These are phyloP conservation scores for Starmerella bombicola DNA, from an alignment of 805 yeast species.

Conservation along the genomic window DNA sequence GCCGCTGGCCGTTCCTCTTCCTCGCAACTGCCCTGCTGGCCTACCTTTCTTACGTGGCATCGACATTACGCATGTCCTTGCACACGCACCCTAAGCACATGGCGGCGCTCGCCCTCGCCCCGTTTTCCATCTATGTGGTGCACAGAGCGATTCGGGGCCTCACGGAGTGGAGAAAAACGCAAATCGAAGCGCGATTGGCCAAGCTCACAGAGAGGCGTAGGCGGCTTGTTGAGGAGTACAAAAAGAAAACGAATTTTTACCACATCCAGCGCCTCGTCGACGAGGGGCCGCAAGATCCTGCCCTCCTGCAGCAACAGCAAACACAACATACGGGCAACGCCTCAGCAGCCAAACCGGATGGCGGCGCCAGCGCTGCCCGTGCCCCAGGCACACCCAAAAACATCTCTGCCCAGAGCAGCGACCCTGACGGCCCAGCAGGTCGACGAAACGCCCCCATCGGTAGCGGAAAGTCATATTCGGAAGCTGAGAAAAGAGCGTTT, in stretches of 20 bases:
- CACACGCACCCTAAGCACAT: not conserved
- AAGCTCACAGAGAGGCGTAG: conserved; percentile 37
- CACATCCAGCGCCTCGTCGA: conserved; percentile 61
- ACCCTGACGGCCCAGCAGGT: conserved; percentile 26
- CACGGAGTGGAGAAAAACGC: conserved; percentile 20
- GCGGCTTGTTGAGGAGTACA: conserved; percentile 51
- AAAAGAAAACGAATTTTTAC: conserved; percentile 59
- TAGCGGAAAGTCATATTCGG: not conserved
- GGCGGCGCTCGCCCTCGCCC: conserved; percentile 1
- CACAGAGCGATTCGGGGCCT: conserved; percentile 13
- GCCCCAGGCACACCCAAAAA: not conserved
- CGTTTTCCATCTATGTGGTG: not conserved
- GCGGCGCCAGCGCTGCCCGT: not conserved
- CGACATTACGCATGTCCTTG: not conserved
- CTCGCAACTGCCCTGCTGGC: conserved; percentile 26
- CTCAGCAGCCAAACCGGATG: not conserved
- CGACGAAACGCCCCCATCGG: not conserved
- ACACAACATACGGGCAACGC: not conserved
- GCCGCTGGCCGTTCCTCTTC: conserved; percentile 26
- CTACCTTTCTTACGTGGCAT: conserved; percentile 22
- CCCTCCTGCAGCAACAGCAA: not conserved
- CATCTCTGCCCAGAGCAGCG: not conserved
- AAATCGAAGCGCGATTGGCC: conserved; percentile 26
- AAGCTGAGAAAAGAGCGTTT: not conserved
- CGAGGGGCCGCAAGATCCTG: conserved; percentile 40